These are phyloP conservation scores for Citrus hindsii DNA, from an alignment of 345 rosid genomes.

Conservation along the genomic window DNA sequence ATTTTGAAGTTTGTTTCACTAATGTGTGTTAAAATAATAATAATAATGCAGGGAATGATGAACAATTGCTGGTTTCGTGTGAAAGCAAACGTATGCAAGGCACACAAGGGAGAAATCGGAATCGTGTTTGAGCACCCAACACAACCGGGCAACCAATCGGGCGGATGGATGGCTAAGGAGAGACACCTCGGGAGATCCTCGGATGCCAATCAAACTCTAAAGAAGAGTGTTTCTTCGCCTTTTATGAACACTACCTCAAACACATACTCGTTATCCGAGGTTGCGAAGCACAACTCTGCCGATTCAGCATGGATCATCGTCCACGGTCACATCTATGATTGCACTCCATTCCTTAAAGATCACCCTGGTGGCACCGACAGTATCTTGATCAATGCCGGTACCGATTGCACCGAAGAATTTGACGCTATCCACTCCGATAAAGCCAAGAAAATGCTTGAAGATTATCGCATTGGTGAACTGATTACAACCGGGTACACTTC, in stretches of 20 bases:
- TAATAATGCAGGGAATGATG: conserved; percentile 83
- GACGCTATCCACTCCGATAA: conserved; percentile 92
- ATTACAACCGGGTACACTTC: conserved; percentile 52
- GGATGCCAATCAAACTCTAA: conserved; percentile 40
- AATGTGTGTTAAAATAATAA: not conserved
- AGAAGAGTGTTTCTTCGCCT: conserved; percentile 86
- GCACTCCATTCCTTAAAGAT: conserved; percentile 83
- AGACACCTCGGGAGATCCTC: conserved; percentile 60
- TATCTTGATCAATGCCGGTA: conserved; percentile 83
- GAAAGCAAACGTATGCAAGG: conserved; percentile 69
- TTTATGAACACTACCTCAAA: conserved; percentile 80
- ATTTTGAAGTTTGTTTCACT: not conserved
- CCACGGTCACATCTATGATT: conserved; percentile 87
- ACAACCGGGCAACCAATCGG: conserved; percentile 80
- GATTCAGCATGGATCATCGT: conserved; percentile 94
- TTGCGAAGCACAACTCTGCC: conserved; percentile 56
- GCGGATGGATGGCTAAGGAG: conserved; percentile 99
- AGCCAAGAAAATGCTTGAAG: conserved; percentile 78
- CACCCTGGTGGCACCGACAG: conserved; percentile 93
- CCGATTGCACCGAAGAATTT: conserved; percentile 93
- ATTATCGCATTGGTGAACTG: conserved; percentile 73
- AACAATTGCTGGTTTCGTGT: conserved; percentile 97
- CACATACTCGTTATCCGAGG: conserved; percentile 63
- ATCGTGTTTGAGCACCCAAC: conserved; percentile 93
- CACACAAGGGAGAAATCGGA: conserved; percentile 89